Evolutionary conservation across 805 yeast genomes (phyloP), one percentile per base, ranked within the genome.

Genomic region (Candida parachauliodes): DNA sequence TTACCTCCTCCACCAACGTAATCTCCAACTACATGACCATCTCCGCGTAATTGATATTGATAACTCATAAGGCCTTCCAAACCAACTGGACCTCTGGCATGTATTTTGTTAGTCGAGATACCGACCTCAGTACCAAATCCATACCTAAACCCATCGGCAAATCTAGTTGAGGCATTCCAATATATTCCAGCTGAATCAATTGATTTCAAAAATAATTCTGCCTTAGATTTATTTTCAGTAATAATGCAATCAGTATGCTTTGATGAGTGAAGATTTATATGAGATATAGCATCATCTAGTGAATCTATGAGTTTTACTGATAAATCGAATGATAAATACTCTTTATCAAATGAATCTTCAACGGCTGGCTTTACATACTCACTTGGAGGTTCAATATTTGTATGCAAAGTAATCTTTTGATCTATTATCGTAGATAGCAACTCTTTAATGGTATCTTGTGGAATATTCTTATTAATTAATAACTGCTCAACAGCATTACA

Each of bases 51-150:
- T 57, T 88, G 93, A 59, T 93, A 93, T 62, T 93, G 98, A 61
- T 93, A 93, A 50, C 94, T 86, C 57, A 91, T 95, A 48, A 93
- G 72, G 1, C 99, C 99, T 57, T 93, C 99, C 22, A 93, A 72
- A 2, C 99, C 99, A 23, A 93, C 98, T 11, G 98, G 99, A 2
- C 99, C 99, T 53, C 99, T 76, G 8, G 98, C 96, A 58, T 93
- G 99, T 45, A 93, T 88, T 60, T 93, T 93, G 57, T 91, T 89
- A 31, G 98, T 93, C 34, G 95, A 83, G 42, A 93, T 91, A 24
- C 99, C 99, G 12, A 93, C 98, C 61, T 93, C 99, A 5, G 99
- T 83, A 37, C 99, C 99, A 57, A 94, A 93, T 0, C 99, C 99
- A 55, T 91, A 93, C 58, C 98, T 77, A 73, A 87, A 93, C 3